Percentiles rank a stretch among this genome's conserved stretches.
These are phyloP conservation scores for Penicillium ochrochloron DNA, from an alignment of 495 filamentous ascomycete genomes.

Conservation along the genomic window DNA sequence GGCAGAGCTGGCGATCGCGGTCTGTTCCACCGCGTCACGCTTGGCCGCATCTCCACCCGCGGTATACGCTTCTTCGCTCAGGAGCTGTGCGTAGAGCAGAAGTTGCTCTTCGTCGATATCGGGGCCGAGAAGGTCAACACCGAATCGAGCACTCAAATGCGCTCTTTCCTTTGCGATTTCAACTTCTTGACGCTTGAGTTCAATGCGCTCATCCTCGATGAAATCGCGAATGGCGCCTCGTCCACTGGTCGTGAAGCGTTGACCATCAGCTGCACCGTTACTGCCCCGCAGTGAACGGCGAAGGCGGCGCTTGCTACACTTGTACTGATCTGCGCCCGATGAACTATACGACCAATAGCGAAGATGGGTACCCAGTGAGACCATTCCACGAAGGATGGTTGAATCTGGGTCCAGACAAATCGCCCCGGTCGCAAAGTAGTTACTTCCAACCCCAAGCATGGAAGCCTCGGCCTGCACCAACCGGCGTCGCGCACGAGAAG, in stretches of 20 bases:
- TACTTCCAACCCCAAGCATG: slow-evolving; percentile 67
- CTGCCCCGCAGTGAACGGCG: slow-evolving; percentile 63
- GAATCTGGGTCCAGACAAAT: slow-evolving; percentile 89
- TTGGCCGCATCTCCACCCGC: slow-evolving; percentile 58
- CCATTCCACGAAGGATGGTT: slow-evolving; percentile 85
- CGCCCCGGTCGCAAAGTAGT: slow-evolving; percentile 81
- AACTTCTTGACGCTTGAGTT: slow-evolving; percentile 76
- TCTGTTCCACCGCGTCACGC: slow-evolving; percentile 41
- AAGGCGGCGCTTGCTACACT: slow-evolving; percentile 63
- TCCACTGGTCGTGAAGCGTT: slow-evolving; percentile 62
- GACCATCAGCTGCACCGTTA: slow-evolving; percentile 56
- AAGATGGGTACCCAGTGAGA: slow-evolving; percentile 83
- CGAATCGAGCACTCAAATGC: slow-evolving; percentile 76
- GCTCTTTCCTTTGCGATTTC: slow-evolving; percentile 64
- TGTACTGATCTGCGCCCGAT: slow-evolving; percentile 64
- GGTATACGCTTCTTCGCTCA: slow-evolving; percentile 78
- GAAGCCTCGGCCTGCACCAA: slow-evolving; percentile 74
- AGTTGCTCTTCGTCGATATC: slow-evolving; percentile 85
- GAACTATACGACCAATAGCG: slow-evolving; percentile 96
- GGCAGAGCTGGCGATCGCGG: slow-evolving; percentile 52
- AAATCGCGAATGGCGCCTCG: slow-evolving; percentile 72
- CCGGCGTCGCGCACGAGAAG: slow-evolving; percentile 74
- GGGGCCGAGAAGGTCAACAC: slow-evolving; percentile 72
- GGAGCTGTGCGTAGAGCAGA: slow-evolving; percentile 82
- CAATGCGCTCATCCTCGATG: slow-evolving; percentile 79